Base-by-base conservation (phyloP, 495 filamentous ascomycete genomes). In the Mycothermus thermophilus region DNA sequence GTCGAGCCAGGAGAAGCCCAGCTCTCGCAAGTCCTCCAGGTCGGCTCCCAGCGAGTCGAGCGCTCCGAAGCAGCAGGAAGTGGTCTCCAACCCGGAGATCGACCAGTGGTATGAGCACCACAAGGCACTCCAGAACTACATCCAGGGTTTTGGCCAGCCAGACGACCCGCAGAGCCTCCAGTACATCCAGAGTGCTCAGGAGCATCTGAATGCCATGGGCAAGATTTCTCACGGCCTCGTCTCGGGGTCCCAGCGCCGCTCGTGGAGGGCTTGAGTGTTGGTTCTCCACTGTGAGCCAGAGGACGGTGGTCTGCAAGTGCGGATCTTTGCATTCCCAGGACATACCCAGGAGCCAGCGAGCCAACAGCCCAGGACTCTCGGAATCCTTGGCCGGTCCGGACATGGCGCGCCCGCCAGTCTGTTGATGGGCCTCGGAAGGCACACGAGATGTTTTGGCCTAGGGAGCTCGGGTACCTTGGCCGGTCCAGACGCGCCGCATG, bases 101-200 rank as follows among this genome's bases (percentile, higher is more conserved):
- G 58, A 64, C 18, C 54, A 60, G 29, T 69, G 64, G 64, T 57
- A 58, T 38, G 50, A 63, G 34, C 62, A 67, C 49, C 63, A 60
- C 29, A 61, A 54, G 48, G 59, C 58, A 24, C 56, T 69, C 17
- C 55, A 62, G 42, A 46, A 34, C 13, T 55, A 64, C 18, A 43
- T 67, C 8, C 51, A 56, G 41, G 56, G 50, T n/a, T 60, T 54
- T 34, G 50, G 15, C 46, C 57, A 57, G 44, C 63, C 64, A n/a
- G 58, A 63, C 41, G 60, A 63, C 32, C 54, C 59, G 24, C 55
- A 59, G 23, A 54, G 46, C 37, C 38, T 66, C 34, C 62, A 63
- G 32, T 49, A 56, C 38, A 51, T 67, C 46, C 50, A 53, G 36
- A 59, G 66, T 33, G 56, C 59, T 28, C 57, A 62, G 46, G 51